Evolutionary conservation across 1,284 basidiomycete species (phyloP).

Genomic region (Golubevia pallescens): DNA sequence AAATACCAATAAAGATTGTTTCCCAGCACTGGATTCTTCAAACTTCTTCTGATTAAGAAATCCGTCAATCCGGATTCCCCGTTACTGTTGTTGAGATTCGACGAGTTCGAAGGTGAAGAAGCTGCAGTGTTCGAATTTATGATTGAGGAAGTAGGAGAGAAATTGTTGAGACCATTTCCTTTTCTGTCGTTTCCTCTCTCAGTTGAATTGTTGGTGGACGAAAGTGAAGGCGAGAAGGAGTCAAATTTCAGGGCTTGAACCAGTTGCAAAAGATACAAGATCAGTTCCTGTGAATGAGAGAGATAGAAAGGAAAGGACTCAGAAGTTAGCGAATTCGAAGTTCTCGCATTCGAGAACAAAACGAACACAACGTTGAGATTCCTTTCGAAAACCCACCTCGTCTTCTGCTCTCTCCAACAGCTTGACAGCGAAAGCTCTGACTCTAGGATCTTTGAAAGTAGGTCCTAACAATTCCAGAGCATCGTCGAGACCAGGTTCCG

Average conservation of each 20-base stretch:
- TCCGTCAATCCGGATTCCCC: slow-evolving; percentile 3
- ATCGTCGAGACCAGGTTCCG: slow-evolving; percentile 93
- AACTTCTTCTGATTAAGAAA: slow-evolving; percentile 85
- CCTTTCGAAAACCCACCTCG: slow-evolving; percentile 72
- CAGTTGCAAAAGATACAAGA: slow-evolving; percentile 90
- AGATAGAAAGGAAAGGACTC: not conserved
- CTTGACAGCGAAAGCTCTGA: slow-evolving; percentile 90
- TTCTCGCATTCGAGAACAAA: not conserved
- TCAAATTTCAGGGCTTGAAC: slow-evolving; percentile 87
- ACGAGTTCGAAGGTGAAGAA: too few species aligned
- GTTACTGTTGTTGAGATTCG: slow-evolving; percentile 2
- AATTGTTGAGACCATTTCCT: not conserved
- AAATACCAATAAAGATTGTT: slow-evolving; percentile 97
- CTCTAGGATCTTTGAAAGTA: slow-evolving; percentile 84
- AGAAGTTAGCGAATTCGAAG: not conserved
- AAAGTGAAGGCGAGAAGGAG: slow-evolving; percentile 9
- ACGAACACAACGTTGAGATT: not conserved
- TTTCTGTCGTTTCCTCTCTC: not conserved
- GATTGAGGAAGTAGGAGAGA: slow-evolving; percentile 39
- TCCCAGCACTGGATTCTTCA: slow-evolving; percentile 81
- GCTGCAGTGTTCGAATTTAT: not conserved
- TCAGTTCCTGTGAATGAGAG: slow-evolving; percentile 74
- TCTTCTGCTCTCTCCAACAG: slow-evolving; percentile 90
- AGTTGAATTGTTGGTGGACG: not conserved
- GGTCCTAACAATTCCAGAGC: slow-evolving; percentile 93